Conservation (phyloP, 2,329 filamentous ascomycete species). For the Beauveria asiatica region DNA sequence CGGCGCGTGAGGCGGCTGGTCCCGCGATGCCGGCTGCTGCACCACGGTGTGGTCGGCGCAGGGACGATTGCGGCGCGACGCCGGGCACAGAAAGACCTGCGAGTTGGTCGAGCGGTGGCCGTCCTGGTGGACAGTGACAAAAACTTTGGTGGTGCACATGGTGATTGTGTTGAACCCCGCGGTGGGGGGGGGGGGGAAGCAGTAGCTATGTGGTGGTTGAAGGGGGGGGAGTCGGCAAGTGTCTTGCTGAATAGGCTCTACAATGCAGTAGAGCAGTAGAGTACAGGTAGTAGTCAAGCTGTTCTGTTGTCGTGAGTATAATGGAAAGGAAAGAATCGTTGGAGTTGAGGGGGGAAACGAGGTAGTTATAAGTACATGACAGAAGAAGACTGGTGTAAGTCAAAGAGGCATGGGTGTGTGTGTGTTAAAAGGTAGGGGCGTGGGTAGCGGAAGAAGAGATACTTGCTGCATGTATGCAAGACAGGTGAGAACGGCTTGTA, state of each 20-base stretch:
- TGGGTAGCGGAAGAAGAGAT: too few relatives aligned
- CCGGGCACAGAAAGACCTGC: conserved; percentile 29
- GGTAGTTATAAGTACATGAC: too few relatives aligned
- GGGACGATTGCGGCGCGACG: conserved; percentile 30
- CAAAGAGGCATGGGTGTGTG: too few relatives aligned
- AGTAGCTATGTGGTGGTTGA: not conserved
- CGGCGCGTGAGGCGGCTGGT: not conserved
- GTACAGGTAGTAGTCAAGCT: not conserved
- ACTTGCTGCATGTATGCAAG: too few relatives aligned
- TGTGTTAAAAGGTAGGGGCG: too few relatives aligned
- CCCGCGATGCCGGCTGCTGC: conserved; percentile 27
- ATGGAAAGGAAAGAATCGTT: not conserved
- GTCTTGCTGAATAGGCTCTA: not conserved
- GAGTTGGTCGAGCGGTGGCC: conserved; percentile 27
- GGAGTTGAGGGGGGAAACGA: not conserved
- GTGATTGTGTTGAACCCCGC: conserved; percentile 21
- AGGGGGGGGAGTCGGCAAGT: not conserved
- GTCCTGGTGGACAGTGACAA: conserved; percentile 39
- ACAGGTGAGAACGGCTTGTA: too few relatives aligned
- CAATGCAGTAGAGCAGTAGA: not conserved
- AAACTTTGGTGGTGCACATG: conserved; percentile 44
- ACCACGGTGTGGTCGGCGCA: conserved; percentile 34
- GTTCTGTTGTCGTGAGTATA: not conserved
- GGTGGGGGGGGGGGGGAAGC: not conserved
- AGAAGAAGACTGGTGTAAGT: too few relatives aligned